A percentile compares a stretch with the other conserved stretches of the same genome.
Conservation (phyloP, 176 grass and related monocot genomes). For the Carex kokanica region DNA sequence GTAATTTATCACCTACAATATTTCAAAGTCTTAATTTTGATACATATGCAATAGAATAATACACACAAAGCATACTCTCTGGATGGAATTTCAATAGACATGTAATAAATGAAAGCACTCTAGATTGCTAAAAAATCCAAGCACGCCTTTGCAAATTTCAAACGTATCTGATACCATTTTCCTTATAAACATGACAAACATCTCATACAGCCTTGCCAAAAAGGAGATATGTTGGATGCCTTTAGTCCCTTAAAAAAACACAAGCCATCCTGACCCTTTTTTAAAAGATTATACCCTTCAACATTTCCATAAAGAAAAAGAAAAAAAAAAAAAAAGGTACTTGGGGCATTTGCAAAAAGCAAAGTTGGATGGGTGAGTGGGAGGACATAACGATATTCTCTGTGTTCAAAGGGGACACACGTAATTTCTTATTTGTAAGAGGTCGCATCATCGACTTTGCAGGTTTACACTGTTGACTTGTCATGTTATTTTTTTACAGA, state of each 20-base stretch:
- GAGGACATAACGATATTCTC: background rate
- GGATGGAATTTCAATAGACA: background rate
- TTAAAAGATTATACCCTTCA: background rate
- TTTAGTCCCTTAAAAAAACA: background rate
- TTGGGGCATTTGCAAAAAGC: background rate
- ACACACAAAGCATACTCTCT: background rate
- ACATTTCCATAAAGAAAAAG: background rate
- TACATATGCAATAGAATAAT: background rate
- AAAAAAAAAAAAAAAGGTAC: background rate
- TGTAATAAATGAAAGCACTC: background rate
- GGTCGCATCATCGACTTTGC: background rate
- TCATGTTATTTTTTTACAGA: background rate
- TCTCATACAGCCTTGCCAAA: background rate
- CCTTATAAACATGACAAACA: background rate
- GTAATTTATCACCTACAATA: slow-evolving; percentile 87
- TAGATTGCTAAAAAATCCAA: background rate
- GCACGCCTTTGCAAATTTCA: background rate
- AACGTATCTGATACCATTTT: background rate
- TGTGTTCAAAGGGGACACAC: background rate
- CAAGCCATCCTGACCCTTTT: background rate
- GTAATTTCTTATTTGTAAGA: background rate
- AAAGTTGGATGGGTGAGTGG: background rate
- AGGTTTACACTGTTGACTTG: background rate
- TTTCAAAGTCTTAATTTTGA: slow-evolving; percentile 26
- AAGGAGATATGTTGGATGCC: background rate